Percentiles rank a stretch among this genome's conserved stretches.
Evolutionary conservation across 2,329 filamentous ascomycete species (phyloP).

Genomic region (Hypocreales sp.): DNA sequence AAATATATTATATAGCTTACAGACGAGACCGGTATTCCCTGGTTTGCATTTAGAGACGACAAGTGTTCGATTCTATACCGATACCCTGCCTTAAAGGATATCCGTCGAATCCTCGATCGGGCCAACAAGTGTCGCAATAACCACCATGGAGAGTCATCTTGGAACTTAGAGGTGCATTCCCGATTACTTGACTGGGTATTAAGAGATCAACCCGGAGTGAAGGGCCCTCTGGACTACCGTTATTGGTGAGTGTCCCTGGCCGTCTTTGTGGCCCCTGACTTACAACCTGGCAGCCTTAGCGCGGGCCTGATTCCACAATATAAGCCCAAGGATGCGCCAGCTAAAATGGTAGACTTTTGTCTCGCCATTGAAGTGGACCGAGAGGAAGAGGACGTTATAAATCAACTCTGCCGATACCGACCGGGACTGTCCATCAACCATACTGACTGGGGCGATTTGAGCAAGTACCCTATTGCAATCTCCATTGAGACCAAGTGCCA

Average conservation of each 20-base stretch:
- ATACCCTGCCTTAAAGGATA: not conserved
- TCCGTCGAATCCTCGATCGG: not conserved
- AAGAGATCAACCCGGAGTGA: slow-evolving; percentile 2
- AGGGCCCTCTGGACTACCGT: not conserved
- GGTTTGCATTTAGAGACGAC: not conserved
- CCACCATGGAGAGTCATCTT: slow-evolving; percentile 4
- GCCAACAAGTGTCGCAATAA: slow-evolving; percentile 4
- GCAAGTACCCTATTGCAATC: slow-evolving; percentile 6
- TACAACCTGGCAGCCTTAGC: too few species aligned
- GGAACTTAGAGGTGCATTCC: slow-evolving; percentile 6
- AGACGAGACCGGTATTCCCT: too few species aligned
- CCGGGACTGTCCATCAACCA: slow-evolving; percentile 7
- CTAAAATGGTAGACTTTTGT: slow-evolving; percentile 8
- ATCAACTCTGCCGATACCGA: slow-evolving; percentile 1
- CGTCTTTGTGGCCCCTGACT: not conserved
- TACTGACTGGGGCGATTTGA: slow-evolving; percentile 5
- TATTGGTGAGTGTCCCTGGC: not conserved
- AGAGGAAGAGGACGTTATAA: slow-evolving; percentile 3
- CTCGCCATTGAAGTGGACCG: slow-evolving; percentile 3
- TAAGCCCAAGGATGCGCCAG: slow-evolving; percentile 5
- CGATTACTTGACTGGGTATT: slow-evolving; percentile 5
- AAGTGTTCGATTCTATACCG: not conserved
- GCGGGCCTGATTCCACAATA: slow-evolving; percentile 3
- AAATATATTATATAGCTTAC: too few species aligned
- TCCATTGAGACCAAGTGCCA: slow-evolving; percentile 8